Conservation (phyloP, 2,329 filamentous ascomycete species). For the Alternaria consortialis region DNA sequence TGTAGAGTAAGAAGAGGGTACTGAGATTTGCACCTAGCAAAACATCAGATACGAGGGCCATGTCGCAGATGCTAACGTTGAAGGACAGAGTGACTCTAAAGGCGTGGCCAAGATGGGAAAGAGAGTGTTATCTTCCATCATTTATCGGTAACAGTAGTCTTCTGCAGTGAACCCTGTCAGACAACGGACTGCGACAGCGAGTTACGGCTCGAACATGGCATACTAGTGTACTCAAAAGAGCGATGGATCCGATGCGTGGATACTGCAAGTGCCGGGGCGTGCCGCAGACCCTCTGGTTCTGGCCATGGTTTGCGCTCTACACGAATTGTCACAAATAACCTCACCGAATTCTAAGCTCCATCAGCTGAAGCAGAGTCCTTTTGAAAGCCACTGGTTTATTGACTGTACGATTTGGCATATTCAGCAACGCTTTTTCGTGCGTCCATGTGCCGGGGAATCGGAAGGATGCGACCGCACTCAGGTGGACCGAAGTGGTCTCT, state of each 20-base stretch:
- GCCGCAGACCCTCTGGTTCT: neutral
- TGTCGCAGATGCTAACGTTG: neutral
- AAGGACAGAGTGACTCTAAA: neutral
- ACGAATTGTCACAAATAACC: neutral
- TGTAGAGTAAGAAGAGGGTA: conserved; percentile 6
- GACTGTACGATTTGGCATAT: neutral
- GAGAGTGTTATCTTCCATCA: neutral
- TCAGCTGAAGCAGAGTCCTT: neutral
- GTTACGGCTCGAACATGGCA: neutral
- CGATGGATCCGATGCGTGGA: neutral
- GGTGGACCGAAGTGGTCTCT: neutral
- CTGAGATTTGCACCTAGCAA: neutral
- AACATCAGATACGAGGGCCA: conserved; percentile 10
- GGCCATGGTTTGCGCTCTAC: neutral
- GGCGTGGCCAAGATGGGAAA: neutral
- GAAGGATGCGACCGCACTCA: neutral
- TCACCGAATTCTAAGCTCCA: neutral
- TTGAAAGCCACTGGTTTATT: neutral
- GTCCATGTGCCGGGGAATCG: neutral
- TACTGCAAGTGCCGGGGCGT: neutral
- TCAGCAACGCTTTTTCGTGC: neutral
- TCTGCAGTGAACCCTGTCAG: neutral
- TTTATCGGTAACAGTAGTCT: neutral
- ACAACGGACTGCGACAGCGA: neutral
- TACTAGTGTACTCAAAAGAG: neutral